Conservation (phyloP, 108 stramenopile genomes). For the Cyclotella distinguenda region DNA sequence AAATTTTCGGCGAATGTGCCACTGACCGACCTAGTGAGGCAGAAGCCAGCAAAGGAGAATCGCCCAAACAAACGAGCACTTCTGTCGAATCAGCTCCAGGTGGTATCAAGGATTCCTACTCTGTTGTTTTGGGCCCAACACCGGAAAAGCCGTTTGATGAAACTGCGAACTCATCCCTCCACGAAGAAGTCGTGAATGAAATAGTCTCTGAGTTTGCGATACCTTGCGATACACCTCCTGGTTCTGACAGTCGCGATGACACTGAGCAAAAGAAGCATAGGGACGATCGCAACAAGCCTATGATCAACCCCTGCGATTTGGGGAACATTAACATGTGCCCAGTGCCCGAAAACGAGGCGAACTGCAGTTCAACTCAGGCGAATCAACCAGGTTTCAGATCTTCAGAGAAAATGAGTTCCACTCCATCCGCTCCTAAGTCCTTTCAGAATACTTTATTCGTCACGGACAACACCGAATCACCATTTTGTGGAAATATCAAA, state of each 20-base stretch:
- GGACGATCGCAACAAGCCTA: background rate
- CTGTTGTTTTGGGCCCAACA: background rate
- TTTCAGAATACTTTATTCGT: constrained; percentile 15
- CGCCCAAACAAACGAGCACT: too few species aligned
- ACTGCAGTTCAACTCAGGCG: background rate
- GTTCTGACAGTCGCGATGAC: constrained; percentile 37
- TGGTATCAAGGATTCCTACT: constrained; percentile 2
- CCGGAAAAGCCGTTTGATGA: constrained; percentile 24
- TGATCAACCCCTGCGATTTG: background rate
- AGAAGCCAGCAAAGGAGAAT: background rate
- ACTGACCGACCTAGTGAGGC: too few species aligned
- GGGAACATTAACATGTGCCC: background rate
- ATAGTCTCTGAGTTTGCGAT: constrained; percentile 19
- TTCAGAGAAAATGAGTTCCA: background rate
- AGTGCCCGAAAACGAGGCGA: constrained; percentile 7
- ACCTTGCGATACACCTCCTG: background rate
- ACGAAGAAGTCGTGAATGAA: constrained; percentile 17
- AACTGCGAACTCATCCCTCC: constrained; percentile 16
- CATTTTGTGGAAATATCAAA: constrained; percentile 39
- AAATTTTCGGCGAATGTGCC: too few species aligned
- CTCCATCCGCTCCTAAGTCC: background rate
- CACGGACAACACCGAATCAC: constrained; percentile 20
- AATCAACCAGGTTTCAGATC: background rate
- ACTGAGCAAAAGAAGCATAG: constrained; percentile 15
- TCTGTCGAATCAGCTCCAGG: too few species aligned